phyloP scores from a whole-genome alignment of 805 yeast genomes.

The Candida schatavii region DNA sequence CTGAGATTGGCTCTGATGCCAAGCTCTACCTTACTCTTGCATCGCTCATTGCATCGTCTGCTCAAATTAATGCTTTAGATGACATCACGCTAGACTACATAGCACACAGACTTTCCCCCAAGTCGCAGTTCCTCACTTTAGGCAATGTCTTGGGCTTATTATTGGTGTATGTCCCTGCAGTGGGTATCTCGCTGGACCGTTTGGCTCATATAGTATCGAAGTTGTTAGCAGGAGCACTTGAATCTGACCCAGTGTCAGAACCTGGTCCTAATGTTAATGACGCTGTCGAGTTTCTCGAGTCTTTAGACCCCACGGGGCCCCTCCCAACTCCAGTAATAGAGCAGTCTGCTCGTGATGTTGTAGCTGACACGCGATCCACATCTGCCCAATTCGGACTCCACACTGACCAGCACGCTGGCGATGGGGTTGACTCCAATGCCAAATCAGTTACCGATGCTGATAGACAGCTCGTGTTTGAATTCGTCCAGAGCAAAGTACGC shows the following conservation, averaged over 20 bases:
- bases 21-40: constrained; percentile 2
- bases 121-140: constrained; percentile 1
- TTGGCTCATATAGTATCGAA: background rate
- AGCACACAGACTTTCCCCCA: background rate
- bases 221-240: background rate
- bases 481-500: constrained; percentile 15
- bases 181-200: constrained; percentile 2
- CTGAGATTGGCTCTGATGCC: too few species aligned
- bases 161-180: constrained; percentile 6
- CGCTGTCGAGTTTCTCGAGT: background rate
- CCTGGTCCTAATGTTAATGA: background rate
- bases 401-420: background rate
- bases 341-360: background rate
- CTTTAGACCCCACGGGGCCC: background rate
- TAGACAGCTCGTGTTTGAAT: constrained; percentile 12
- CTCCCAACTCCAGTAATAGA: background rate
- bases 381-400: background rate
- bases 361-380: background rate
- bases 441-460: background rate
- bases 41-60: background rate
- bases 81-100: background rate
- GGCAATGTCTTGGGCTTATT: constrained; percentile 8
- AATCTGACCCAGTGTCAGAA: too few species aligned
- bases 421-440: background rate
- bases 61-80: background rate